Percentiles rank a stretch among this genome's conserved stretches.
These are phyloP conservation scores for Fusarium succisae DNA, from an alignment of 2,329 filamentous ascomycete species.

Conservation along the genomic window DNA sequence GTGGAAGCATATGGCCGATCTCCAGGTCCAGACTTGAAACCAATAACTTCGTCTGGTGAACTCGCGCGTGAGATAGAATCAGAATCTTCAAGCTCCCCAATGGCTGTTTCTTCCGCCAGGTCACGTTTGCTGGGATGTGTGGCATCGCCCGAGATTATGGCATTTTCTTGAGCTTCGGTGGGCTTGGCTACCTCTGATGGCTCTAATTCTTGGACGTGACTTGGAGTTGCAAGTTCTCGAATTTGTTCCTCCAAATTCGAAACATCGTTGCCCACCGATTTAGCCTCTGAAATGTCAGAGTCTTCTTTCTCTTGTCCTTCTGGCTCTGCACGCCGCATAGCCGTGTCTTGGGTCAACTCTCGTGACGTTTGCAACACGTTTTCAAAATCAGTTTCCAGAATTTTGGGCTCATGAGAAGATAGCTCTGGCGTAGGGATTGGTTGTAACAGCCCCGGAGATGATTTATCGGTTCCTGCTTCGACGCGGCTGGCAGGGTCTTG, in stretches of 20 bases:
- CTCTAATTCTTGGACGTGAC: background rate
- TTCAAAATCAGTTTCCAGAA: constrained; percentile 22
- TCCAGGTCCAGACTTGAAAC: background rate
- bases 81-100: background rate
- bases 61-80: background rate
- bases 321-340: background rate
- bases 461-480: background rate
- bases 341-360: constrained; percentile 2
- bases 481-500: background rate
- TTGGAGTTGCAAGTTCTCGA: background rate
- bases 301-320: background rate
- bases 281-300: background rate
- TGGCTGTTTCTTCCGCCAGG: background rate
- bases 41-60: background rate
- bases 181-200: background rate
- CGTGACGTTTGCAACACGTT: constrained; percentile 14
- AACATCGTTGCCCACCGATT: background rate
- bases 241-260: background rate
- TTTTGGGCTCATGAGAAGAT: constrained; percentile 1
- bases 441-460: constrained; percentile 9
- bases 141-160: background rate
- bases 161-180: background rate
- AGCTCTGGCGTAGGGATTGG: background rate
- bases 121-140: background rate
- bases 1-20: background rate